Base-by-base conservation (phyloP, 129 eudicot genomes). In the Lactuca saligna region DNA sequence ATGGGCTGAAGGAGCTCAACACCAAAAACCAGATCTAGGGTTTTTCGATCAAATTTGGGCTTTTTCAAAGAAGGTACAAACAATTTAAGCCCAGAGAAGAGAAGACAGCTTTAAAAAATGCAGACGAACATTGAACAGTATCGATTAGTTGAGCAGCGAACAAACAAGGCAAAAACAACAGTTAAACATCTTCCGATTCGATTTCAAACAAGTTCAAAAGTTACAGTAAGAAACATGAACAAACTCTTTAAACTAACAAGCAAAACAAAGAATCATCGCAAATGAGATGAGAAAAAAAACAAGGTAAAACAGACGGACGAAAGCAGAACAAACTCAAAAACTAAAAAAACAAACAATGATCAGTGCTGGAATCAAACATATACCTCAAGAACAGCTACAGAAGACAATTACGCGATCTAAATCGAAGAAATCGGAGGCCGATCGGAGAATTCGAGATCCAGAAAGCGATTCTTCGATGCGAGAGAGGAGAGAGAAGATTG, bases 401-500 rank as follows among this genome's bases (percentile, higher is more conserved):
- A 1, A 44, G 73, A 61, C 44, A 55, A 5, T 38, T 7, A 3
- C 39, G 25, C 37, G 61, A 39, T 63, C 60, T 20, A 49, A 60
- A 15, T 33, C 35, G 61, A 17, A 1, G n/a, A 14, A 70, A 34
- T 59, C 56, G 67, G 71, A 68, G 78, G 51, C 54, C 66, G 2
- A 35, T 34, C 50, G 35, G 69, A 17, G 61, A 63, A 53, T 63
- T 57, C 61, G 67, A 75, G 84, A 86, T 86, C 88, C 69, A 48
- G 88, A 79, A 66, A 58, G 61, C 32, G 17, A 11, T 71, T 49
- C 65, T 79, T 68, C 82, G 76, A 63, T 29, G 68, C 25, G 77
- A 60, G 11, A 69, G 73, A 79, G 67, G 79, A 73, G 79, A 66
- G 82, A 68, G 72, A 75, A 70, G 79, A 80, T 83, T 82, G 92